Base-by-base conservation (phyloP, 129 eudicot species). In the Pseudognaphalium luteoalbum region DNA sequence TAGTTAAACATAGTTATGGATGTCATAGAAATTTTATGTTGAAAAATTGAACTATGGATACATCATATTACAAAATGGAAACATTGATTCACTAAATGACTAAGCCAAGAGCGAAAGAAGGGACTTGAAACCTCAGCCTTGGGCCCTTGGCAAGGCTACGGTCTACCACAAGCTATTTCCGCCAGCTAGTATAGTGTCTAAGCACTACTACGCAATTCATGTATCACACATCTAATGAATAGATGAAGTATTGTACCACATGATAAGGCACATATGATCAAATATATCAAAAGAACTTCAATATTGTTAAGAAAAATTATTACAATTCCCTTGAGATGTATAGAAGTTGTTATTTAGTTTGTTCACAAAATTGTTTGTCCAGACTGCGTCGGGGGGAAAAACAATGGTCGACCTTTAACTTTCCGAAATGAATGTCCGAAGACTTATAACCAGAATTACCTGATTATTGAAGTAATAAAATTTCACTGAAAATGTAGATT, bases 371-470 rank as follows among this genome's bases (percentile, higher is more conserved):
- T 25, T 25, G 28, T 25, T 25, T 25, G 28, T 25, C 28, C 62
- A n/a, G 29, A n/a, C 62, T 57, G 6, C 11, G 4, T 44, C 1
- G 28, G 25, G 62, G 7, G 20, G n/a, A 54, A 57, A 57, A 57
- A 57, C 62, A 57, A 2, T 19, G 29, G 29, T 21, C 1, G 12
- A 19, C 62, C 28, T 19, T 57, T n/a, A 11, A 19, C 28, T 57
- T 72, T 57, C 54, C 35, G 30, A 72, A 72, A 16, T 72, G 39
- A 42, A 62, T 41, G 78, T 61, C 44, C 10, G 41, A 61, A 41
- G 54, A 58, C 7, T 73, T 19, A 11, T n/a, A 17, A 39, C 47
- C 22, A 56, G 20, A n/a, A 72, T 33, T 72, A 39, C 11, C 21
- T 14, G 9, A 52, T 15, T 7, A n/a, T 42, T 21, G n/a, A n/a